Evolutionary conservation across 306 rosid genomes (phyloP).

Genomic region (Castanopsis chinensis): DNA sequence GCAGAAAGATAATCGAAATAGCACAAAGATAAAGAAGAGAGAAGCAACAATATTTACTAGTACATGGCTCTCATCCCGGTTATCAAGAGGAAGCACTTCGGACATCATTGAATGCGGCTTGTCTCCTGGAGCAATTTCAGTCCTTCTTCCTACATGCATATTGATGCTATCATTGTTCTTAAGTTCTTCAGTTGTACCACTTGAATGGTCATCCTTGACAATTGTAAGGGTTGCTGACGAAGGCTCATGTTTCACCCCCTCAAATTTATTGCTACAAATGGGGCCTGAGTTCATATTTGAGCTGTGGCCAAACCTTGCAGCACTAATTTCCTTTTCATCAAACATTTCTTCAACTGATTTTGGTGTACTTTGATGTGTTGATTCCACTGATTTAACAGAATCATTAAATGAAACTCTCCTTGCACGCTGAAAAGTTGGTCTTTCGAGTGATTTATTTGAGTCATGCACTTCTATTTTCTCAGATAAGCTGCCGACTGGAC

Average conservation of each 20-base stretch:
- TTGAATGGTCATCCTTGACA: neutral
- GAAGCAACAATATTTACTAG: constrained; percentile 12
- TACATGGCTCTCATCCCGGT: constrained; percentile 5
- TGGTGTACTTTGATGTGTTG: neutral
- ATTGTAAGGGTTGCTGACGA: neutral
- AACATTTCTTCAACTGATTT: constrained; percentile 13
- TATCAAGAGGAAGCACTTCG: neutral
- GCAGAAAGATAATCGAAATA: constrained; percentile 3
- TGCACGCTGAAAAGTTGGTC: neutral
- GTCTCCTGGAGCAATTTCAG: neutral
- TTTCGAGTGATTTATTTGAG: constrained; percentile 4
- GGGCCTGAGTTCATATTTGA: constrained; percentile 8
- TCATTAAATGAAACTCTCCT: constrained; percentile 47
- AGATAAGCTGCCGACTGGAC: neutral
- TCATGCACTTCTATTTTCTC: neutral
- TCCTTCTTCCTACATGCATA: constrained; percentile 3
- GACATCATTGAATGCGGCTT: neutral
- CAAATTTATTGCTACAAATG: neutral
- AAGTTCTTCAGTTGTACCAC: neutral
- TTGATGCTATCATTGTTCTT: neutral
- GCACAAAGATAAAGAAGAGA: constrained; percentile 12
- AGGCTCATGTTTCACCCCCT: constrained; percentile 11
- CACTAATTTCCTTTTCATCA: constrained; percentile 8
- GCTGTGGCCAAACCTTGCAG: neutral
- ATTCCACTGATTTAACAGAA: constrained; percentile 22